phyloP scores from a whole-genome alignment of 2,329 filamentous ascomycete genomes.

The Meredithiella fracta region DNA sequence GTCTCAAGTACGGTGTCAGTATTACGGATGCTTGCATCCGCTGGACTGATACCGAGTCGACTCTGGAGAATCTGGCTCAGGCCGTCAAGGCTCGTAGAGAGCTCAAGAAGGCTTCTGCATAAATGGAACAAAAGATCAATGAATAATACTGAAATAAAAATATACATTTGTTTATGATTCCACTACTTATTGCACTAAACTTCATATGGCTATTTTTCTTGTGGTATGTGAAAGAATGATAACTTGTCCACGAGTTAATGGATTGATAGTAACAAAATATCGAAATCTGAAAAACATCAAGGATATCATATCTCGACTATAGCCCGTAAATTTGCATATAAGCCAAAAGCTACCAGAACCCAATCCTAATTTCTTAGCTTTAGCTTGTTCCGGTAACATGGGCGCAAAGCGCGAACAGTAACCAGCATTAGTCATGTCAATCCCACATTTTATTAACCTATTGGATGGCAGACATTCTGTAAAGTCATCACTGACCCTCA shows the following conservation, averaged over 20 bases:
- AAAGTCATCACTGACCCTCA: conserved; percentile 12
- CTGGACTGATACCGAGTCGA: conserved; percentile 75
- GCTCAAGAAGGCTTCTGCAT: conserved; percentile 15
- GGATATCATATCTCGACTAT: no score
- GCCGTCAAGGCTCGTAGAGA: conserved; percentile 61
- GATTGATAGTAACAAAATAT: no score
- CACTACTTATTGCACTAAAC: no score
- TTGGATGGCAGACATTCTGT: conserved; percentile 11
- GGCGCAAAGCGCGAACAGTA: neutral
- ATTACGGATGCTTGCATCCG: conserved; percentile 96
- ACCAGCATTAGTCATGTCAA: neutral
- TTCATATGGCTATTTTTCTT: no score
- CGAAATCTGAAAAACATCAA: no score
- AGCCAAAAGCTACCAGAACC: neutral
- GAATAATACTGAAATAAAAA: neutral
- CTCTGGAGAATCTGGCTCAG: conserved; percentile 61
- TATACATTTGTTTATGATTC: neutral
- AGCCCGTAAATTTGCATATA: neutral
- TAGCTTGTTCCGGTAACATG: neutral
- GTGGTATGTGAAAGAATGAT: no score
- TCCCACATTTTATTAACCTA: conserved; percentile 9
- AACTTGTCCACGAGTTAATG: no score
- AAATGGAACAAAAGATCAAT: neutral
- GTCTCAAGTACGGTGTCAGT: conserved; percentile 81
- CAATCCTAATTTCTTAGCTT: neutral